phyloP scores from a whole-genome alignment of 768 basidiomycete species.

The Leccinum disarticulatum region DNA sequence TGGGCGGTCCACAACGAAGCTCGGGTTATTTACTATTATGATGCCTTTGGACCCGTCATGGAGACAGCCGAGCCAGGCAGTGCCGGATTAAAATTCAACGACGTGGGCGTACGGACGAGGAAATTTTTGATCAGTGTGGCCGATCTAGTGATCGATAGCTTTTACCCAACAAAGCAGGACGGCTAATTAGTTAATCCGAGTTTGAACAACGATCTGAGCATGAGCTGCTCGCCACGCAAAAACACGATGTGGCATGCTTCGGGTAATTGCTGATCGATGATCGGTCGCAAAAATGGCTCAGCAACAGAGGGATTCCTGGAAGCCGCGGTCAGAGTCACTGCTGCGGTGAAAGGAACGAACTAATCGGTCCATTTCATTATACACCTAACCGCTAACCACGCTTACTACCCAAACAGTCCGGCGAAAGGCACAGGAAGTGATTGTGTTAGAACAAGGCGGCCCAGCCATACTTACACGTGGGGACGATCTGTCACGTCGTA shows the following conservation, averaged over 20 bases:
- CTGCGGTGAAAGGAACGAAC: not conserved
- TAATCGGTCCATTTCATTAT: not conserved
- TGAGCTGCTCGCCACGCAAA: not conserved
- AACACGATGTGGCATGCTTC: not conserved
- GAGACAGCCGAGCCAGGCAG: not conserved
- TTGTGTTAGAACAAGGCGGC: not conserved
- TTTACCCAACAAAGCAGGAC: not conserved
- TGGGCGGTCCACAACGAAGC: not conserved
- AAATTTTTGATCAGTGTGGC: not conserved
- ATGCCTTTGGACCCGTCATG: not conserved
- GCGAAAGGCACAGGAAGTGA: not conserved
- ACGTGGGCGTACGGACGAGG: not conserved
- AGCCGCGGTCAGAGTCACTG: not conserved
- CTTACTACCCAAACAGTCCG: not conserved
- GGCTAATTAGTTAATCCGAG: not conserved
- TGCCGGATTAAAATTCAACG: not conserved
- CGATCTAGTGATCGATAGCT: not conserved
- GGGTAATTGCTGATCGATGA: not conserved
- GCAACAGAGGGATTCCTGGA: not conserved
- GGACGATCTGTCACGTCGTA: not conserved
- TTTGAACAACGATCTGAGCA: not conserved
- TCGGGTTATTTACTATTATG: not conserved
- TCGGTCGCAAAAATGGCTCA: not conserved
- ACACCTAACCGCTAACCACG: not conserved
- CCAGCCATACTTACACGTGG: not conserved